Conservation (phyloP, 2,329 filamentous ascomycete genomes). For the Fusarium sp. region DNA sequence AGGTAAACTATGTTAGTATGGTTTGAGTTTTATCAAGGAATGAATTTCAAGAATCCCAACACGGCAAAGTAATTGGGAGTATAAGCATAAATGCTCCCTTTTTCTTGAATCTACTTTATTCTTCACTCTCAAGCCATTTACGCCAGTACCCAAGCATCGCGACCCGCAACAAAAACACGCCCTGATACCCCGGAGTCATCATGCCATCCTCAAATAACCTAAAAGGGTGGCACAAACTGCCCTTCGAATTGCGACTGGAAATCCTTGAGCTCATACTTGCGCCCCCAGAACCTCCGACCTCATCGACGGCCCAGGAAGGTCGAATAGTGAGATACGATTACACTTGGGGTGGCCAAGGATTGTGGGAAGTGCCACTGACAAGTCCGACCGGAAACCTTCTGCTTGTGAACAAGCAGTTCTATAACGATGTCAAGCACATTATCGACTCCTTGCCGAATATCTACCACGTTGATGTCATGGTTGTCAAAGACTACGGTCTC, state of each 20-base stretch:
- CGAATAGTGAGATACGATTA: not conserved
- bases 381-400: not conserved
- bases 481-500: constrained; percentile 11
- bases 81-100: too few species aligned
- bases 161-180: not conserved
- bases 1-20: too few species aligned
- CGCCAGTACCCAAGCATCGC: too few species aligned
- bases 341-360: too few species aligned
- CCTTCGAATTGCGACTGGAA: not conserved
- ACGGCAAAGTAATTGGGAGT: too few species aligned
- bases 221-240: not conserved
- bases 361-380: not conserved
- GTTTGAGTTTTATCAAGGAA: too few species aligned
- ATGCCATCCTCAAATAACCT: not conserved
- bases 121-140: too few species aligned
- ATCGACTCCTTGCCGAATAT: not conserved
- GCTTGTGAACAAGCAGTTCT: constrained; percentile 4
- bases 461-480: constrained; percentile 27
- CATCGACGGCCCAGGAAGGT: not conserved
- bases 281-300: not conserved
- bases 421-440: not conserved
- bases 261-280: not conserved
- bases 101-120: too few species aligned
- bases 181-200: not conserved
- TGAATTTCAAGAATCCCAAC: too few species aligned